phyloP scores from a whole-genome alignment of 2,329 filamentous ascomycete species.

The Cladosporium colombiae region DNA sequence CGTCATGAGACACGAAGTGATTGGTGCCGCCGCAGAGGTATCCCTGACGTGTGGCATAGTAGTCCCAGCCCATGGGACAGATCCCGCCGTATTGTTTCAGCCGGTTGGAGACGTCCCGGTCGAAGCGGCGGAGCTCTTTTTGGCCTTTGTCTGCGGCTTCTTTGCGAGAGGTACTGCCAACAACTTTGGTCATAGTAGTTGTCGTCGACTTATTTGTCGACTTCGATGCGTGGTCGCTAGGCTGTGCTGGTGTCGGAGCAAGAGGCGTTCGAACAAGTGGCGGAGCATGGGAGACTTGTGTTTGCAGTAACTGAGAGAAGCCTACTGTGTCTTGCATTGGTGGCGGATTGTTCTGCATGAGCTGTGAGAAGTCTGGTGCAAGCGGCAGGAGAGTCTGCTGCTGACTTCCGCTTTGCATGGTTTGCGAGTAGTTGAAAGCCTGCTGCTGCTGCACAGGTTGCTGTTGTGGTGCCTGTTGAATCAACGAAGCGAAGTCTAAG shows the following conservation, averaged over 20 bases:
- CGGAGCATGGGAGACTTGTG: neutral
- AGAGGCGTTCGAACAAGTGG: neutral
- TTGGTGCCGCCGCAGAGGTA: conserved; percentile 18
- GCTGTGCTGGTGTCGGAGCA: neutral
- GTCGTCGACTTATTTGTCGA: neutral
- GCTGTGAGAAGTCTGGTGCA: neutral
- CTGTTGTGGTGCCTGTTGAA: conserved; percentile 1
- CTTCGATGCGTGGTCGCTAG: neutral
- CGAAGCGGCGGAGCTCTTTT: conserved; percentile 4
- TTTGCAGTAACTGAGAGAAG: neutral
- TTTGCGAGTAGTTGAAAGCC: neutral
- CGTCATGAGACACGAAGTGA: conserved; percentile 9
- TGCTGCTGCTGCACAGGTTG: neutral
- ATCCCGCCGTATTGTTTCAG: neutral
- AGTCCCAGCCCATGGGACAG: conserved; percentile 14
- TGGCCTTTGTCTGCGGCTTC: neutral
- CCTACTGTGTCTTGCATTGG: neutral
- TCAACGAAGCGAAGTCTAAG: neutral
- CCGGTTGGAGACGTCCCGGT: neutral
- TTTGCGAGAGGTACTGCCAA: neutral
- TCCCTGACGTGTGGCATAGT: conserved; percentile 4
- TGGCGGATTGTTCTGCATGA: neutral
- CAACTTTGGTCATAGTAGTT: neutral
- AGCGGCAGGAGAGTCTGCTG: neutral
- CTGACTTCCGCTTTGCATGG: neutral